These are phyloP conservation scores for Notholithocarpus densiflorus DNA, from an alignment of 306 rosid species.

Conservation along the genomic window DNA sequence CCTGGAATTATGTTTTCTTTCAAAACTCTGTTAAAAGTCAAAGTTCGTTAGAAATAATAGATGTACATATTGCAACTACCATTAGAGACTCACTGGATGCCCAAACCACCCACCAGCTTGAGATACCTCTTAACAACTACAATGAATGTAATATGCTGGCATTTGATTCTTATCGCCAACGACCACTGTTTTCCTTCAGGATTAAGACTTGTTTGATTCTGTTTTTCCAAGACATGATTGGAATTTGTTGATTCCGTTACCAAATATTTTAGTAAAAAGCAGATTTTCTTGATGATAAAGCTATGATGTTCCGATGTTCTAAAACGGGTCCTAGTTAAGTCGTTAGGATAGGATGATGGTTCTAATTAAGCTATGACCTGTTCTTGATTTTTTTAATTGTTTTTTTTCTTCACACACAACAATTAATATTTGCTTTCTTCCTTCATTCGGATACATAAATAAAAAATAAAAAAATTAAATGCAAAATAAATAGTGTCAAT, in stretches of 20 bases:
- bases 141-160: constrained; percentile 5
- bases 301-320: too few relatives aligned
- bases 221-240: neutral
- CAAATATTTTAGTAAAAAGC: too few relatives aligned
- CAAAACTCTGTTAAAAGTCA: constrained; percentile 4
- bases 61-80: constrained; percentile 15
- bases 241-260: neutral
- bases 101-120: neutral
- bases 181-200: constrained; percentile 16
- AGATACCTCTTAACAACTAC: constrained; percentile 26
- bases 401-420: too few relatives aligned
- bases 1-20: constrained; percentile 16
- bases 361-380: too few relatives aligned
- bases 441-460: too few relatives aligned
- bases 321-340: too few relatives aligned
- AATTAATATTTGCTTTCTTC: too few relatives aligned
- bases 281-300: too few relatives aligned
- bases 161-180: constrained; percentile 29
- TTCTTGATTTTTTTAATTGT: too few relatives aligned
- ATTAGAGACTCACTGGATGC: constrained; percentile 18
- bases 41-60: constrained; percentile 30
- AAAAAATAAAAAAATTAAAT: too few relatives aligned
- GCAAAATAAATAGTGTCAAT: too few relatives aligned
- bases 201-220: neutral
- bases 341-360: too few relatives aligned